Conservation (phyloP, 1,284 basidiomycete genomes). For the Quambalaria eucalypti region DNA sequence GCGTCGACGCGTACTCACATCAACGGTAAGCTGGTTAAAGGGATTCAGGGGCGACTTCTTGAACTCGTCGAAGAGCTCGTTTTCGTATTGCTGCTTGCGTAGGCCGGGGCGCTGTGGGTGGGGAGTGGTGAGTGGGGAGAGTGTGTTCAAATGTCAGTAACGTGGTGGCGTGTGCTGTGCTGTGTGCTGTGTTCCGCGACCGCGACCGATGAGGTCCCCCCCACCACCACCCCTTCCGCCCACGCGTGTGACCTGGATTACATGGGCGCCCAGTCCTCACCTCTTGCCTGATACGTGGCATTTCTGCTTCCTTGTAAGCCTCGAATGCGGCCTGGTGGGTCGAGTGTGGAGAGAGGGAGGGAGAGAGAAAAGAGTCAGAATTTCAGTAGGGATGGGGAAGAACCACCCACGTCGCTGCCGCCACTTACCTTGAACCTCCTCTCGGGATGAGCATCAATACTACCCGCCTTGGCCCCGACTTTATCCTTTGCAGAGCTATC, state of each 20-base stretch:
- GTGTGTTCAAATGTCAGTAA: neutral
- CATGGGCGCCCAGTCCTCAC: slow-evolving; percentile 9
- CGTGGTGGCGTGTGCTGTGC: neutral
- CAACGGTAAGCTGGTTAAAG: slow-evolving; percentile 51
- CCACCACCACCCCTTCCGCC: no score
- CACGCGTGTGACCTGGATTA: no score
- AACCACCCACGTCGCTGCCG: slow-evolving; percentile 1
- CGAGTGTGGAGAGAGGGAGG: slow-evolving; percentile 8
- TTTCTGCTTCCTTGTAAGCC: slow-evolving; percentile 78
- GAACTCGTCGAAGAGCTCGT: slow-evolving; percentile 37
- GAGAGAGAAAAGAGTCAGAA: slow-evolving; percentile 12
- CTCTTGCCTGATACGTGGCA: slow-evolving; percentile 68
- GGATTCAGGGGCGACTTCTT: slow-evolving; percentile 83
- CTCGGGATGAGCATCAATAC: slow-evolving; percentile 87
- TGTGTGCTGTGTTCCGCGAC: no score
- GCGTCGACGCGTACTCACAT: no score
- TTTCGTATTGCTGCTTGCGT: slow-evolving; percentile 71
- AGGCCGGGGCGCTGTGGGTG: slow-evolving; percentile 63
- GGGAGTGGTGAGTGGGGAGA: neutral
- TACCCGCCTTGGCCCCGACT: slow-evolving; percentile 56
- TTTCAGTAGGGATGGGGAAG: slow-evolving; percentile 5
- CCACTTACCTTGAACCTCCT: slow-evolving; percentile 51
- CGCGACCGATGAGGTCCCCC: no score
- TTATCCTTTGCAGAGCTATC: slow-evolving; percentile 87
- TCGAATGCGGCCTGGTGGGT: slow-evolving; percentile 85